Conservation (phyloP, 306 rosid species). For the Cucumis melo region DNA sequence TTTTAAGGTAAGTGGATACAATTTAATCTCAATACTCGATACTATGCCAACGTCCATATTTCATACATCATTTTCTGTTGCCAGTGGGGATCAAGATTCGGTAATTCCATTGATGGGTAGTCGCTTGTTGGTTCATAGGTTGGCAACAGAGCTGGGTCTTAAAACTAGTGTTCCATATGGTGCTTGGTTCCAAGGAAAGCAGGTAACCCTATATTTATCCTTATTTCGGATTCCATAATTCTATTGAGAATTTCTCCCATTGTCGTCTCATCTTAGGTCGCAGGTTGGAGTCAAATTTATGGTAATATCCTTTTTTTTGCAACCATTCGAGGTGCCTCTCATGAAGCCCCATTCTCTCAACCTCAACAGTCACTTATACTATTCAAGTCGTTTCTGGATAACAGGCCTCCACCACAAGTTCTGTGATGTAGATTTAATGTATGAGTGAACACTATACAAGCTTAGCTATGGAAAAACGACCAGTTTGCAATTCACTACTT, state of each 20-base stretch:
- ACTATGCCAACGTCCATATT: not conserved
- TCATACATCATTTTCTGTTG: not conserved
- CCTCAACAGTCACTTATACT: constrained; percentile 25
- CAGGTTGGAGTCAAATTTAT: constrained; percentile 33
- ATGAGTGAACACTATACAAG: not conserved
- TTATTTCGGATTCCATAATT: not conserved
- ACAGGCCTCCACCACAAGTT: constrained; percentile 14
- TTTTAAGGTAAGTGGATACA: constrained; percentile 12
- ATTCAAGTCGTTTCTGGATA: constrained; percentile 20
- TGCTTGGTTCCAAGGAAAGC: constrained; percentile 84
- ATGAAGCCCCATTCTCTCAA: constrained; percentile 28
- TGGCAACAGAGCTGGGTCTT: constrained; percentile 50
- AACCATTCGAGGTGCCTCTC: constrained; percentile 29
- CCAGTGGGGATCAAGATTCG: constrained; percentile 95
- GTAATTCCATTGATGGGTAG: constrained; percentile 90
- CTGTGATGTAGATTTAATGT: not conserved
- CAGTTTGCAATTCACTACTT: not conserved
- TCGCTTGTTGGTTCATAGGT: constrained; percentile 54
- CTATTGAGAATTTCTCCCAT: not conserved
- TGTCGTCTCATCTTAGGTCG: constrained; percentile 9
- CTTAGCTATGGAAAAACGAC: not conserved
- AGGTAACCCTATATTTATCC: constrained; percentile 22
- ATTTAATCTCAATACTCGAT: not conserved
- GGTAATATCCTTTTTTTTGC: constrained; percentile 22
- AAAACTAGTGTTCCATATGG: constrained; percentile 70